Conservation (phyloP, 2,329 filamentous ascomycete genomes). For the Arthrobotrys sphaeroides region DNA sequence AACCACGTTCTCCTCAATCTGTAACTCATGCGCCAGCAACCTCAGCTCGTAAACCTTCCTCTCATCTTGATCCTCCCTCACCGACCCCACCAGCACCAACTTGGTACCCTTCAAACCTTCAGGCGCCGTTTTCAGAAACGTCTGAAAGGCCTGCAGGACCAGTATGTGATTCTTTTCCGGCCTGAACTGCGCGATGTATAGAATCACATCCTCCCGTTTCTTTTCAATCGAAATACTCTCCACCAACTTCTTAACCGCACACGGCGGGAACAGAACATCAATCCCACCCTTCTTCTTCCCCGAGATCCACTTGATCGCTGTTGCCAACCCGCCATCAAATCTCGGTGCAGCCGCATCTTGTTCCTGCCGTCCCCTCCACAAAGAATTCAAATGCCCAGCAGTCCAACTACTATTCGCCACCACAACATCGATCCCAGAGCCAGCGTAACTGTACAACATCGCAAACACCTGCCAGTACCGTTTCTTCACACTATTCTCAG, state of each 20-base stretch:
- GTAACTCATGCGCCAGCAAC: constrained; percentile 83
- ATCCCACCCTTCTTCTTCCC: constrained; percentile 62
- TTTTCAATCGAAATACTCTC: constrained; percentile 68
- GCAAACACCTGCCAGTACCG: constrained; percentile 90
- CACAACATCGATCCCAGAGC: constrained; percentile 85
- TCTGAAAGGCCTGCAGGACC: constrained; percentile 83
- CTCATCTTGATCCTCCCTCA: constrained; percentile 82
- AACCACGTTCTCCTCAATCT: constrained; percentile 82
- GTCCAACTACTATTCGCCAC: constrained; percentile 99
- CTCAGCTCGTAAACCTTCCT: constrained; percentile 88
- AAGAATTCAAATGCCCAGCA: constrained; percentile 77
- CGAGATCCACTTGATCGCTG: constrained; percentile 53
- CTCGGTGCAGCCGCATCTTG: constrained; percentile 7
- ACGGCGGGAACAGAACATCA: constrained; percentile 83
- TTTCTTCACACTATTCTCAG: constrained; percentile 82
- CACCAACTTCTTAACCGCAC: constrained; percentile 85
- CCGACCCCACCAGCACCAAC: constrained; percentile 87
- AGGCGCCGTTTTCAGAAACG: constrained; percentile 69
- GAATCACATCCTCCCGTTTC: constrained; percentile 74
- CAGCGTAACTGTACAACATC: constrained; percentile 80
- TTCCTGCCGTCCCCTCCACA: constrained; percentile 71
- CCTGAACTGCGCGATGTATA: constrained; percentile 97
- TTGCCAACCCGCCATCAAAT: constrained; percentile 1
- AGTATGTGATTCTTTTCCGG: constrained; percentile 96
- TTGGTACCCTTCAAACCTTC: constrained; percentile 64